Evolutionary conservation across 1,139 yeast genomes (phyloP), one percentile per base, ranked within the genome.

Genomic region (Petasospora fabianii): DNA sequence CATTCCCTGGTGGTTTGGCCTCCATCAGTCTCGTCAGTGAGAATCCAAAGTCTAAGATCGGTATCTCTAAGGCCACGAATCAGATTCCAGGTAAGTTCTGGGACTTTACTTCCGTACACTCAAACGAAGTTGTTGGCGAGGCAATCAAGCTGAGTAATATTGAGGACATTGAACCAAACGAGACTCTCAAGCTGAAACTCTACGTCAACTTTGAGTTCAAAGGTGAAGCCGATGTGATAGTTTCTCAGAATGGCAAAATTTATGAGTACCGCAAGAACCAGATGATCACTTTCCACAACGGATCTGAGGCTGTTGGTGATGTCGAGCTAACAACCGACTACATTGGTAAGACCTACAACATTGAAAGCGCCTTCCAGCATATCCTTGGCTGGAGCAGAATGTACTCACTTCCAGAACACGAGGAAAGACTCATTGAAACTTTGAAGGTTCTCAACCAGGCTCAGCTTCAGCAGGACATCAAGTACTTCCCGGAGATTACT

Each of bases 91-190:
- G 64, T 31, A 61, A 68, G 18, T 52, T 62, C 15, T 87, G 95
- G 95, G 79, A 77, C 45, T 84, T 87, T 52, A 73, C 84, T n/a
- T 80, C 94, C 3, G 87, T 84, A 12, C 71, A 72, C 53, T 80
- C 88, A 2, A 83, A 76, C 35, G 96, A 87, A 59, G 70, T 76
- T 10, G 68, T 84, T 47, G 94, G 94, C 28, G 92, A 83, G 58
- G 70, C 75, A 41, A 68, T 83, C 35, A 73, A 78, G 53, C 67
- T 82, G 19, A 71, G 73, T 43, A 81, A 84, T 36, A 65, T 81
- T 24, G 71, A 74, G 55, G 54, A 58, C 27, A 50, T 55, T 46
- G 50, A 53, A 1, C 59, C 61, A 14, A 76, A 75, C 42, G 94
- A 84, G 53, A 66, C 66, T 38, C 62, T 86, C 39, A 60, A 69